Base-by-base conservation (phyloP, 208 protist genomes). In the Trypanosoma avium region DNA sequence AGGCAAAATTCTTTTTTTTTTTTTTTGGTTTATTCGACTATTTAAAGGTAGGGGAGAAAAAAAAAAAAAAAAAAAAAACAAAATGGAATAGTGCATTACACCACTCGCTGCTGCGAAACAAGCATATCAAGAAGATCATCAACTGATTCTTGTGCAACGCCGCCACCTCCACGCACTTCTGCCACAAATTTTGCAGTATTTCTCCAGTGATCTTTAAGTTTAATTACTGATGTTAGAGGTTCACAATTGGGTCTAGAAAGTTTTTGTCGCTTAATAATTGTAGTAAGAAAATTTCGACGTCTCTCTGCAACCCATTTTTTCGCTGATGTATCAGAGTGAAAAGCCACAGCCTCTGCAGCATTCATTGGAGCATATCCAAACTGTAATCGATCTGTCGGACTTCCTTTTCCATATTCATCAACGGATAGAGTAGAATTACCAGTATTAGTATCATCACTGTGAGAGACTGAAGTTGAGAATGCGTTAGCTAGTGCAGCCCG, bases 351-450 rank as follows among this genome's bases (percentile, higher is more conserved):
- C 77, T 95, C 89, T 21, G 81, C 89, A 3, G 73, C 47, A 30
- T 81, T 69, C 7, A 86, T 50, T 12, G 89, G 89, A 10, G 81
- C 68, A 67, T 95, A 95, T 53, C 89, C 89, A 47, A 95, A 95
- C 72, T 95, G 89, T 35, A 95, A 72, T 7, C 89, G 75, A 61
- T 95, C 89, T 29, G 89, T 92, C 8, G 89, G 79, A 10, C 60
- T 64, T 26, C 86, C 85, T 45, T 80, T 92, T 24, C 89, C 89
- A 77, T 95, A 95, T 21, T 50, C 59, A 53, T 95, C 89, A 4
- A 85, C 46, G 17, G 42, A 54, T 2, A 10, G 32, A 61, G 15
- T 36, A 19, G 47, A 22, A 5, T n/a, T n/a, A n/a, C n/a, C n/a
- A n/a, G 24, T 52, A 30, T 35, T 35, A 46, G 38, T 56, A 4